Evolutionary conservation across 495 filamentous ascomycete species (phyloP), one percentile per base, ranked within the genome.

Genomic region (Copromyces sp.): DNA sequence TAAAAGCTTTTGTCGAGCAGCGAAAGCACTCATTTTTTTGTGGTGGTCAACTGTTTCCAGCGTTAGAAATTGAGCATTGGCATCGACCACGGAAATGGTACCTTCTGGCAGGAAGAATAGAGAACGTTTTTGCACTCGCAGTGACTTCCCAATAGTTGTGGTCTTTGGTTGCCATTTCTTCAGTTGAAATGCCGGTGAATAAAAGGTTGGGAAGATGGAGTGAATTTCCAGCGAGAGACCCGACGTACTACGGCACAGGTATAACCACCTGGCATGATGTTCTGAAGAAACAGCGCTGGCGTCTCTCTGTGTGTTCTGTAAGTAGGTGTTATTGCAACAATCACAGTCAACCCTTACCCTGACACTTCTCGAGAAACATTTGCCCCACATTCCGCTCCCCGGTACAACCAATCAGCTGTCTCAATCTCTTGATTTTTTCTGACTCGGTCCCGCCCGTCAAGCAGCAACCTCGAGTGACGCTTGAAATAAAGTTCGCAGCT

Each of bases 11-110:
- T 83, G 82, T 9, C 86, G 81, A 17, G 85, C 83, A 17, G 86
- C 84, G 75, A 87, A 84, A 17, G 85, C 86, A 74, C 86, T 88
- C 76, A 87, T 77, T 11, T 76, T 84, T 86, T 32, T 24, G 24
- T 24, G 24, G 2, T 53, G 68, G 69, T 40, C 47, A 42, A 42
- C 72, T 41, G 37, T 69, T 74, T 72, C 37, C 6, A 4, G 3
- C 9, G 2, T 59, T 35, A 65, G 53, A 3, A 37, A 65, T 8
- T 35, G 14, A 0, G 9, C 7, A 2, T 65, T 14, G 14, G 9
- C 2, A 0, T 37, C 6, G 53, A 35, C 7, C 9, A 0, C 0
- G 14, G 24, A 35, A 59, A 35, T 65, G 29, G 29, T 65, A 65
- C 53, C 29, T 65, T 65, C 0, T 2, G 3, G 5, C 24, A 24